Evolutionary conservation across 306 rosid genomes (phyloP), one percentile per base, ranked within the genome.

Genomic region (Amphicarpaea edgeworthii): DNA sequence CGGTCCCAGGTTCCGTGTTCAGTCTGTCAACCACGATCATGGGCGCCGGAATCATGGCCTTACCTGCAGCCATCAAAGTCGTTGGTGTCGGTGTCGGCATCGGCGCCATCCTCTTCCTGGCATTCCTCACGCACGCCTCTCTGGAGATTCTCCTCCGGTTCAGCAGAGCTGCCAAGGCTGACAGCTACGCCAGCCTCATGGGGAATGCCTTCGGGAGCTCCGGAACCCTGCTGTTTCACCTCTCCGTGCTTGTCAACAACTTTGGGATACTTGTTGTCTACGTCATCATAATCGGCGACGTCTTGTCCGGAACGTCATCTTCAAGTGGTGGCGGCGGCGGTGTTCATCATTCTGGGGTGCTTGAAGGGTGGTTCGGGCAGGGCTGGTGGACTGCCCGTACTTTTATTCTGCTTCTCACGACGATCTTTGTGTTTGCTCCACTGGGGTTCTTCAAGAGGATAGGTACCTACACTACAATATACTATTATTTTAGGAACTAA

Each of bases 311-410:
- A 78, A 86, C 96, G 57, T 85, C 90, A 61, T 85, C 90, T 77
- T 84, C 92, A 8, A 73, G 80, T 68, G 92, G 83, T n/a, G n/a
- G n/a, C n/a, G n/a, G n/a, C n/a, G n/a, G n/a, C n/a, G n/a, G n/a
- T 58, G 59, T 12, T 85, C 90, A 88, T 64, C 96, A 90, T 77
- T 60, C 83, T 16, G 96, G 92, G 7, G 89, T 90, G 3, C 47
- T 90, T 11, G 90, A 90, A 86, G 96, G 96, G 38, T 90, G 96
- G 96, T 86, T 90, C 30, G 96, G 96, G 10, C 89, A 79, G 53
- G 54, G 81, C 19, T 88, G 90, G 90, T 88, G 89, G 92, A 90
- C 82, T 19, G 83, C 83, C 20, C 90, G 92, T 6, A 47, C 75
- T 79, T 85, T 88, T 28, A 80, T 90, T 72, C 88, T 88, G 62